Evolutionary conservation across 148 eudicot genomes (phyloP).

Genomic region (Dysphania ambrosioides): DNA sequence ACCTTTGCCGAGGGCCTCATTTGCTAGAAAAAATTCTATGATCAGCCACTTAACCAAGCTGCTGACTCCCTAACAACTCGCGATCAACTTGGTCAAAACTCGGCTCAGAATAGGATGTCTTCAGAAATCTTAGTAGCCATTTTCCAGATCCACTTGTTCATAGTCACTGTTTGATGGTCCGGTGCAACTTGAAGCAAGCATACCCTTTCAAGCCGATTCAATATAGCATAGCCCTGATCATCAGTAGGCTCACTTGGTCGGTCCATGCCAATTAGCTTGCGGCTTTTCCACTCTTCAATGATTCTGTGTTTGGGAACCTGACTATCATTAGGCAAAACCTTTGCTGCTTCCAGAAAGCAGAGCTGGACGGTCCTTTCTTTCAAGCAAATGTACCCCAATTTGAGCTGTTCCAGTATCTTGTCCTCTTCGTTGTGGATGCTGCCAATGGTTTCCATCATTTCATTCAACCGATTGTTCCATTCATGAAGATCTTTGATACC

Average conservation of each 20-base stretch:
- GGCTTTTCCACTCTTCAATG: background rate
- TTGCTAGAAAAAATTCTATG: too few relatives aligned
- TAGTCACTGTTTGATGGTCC: background rate
- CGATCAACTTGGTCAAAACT: too few relatives aligned
- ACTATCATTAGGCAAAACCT: background rate
- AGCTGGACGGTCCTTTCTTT: background rate
- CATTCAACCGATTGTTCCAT: conserved; percentile 14
- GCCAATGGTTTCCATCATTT: background rate
- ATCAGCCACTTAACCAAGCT: too few relatives aligned
- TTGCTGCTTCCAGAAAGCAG: conserved; percentile 6
- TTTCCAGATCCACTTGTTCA: conserved; percentile 27
- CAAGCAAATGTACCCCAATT: conserved; percentile 13
- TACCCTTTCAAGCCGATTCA: conserved; percentile 18
- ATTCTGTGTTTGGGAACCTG: background rate
- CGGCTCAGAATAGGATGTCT: too few relatives aligned
- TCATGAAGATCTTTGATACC: background rate
- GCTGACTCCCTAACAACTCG: too few relatives aligned
- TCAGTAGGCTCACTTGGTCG: background rate
- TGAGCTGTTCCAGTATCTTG: conserved; percentile 17
- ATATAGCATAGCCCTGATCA: conserved; percentile 18
- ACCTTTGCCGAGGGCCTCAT: too few relatives aligned
- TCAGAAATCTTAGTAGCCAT: conserved; percentile 7
- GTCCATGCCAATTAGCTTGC: background rate
- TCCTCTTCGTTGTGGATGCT: conserved; percentile 18
- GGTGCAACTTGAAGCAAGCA: conserved; percentile 8